Evolutionary conservation across 73 alveolate species (phyloP).

Genomic region (Paraurostyla sp.): DNA sequence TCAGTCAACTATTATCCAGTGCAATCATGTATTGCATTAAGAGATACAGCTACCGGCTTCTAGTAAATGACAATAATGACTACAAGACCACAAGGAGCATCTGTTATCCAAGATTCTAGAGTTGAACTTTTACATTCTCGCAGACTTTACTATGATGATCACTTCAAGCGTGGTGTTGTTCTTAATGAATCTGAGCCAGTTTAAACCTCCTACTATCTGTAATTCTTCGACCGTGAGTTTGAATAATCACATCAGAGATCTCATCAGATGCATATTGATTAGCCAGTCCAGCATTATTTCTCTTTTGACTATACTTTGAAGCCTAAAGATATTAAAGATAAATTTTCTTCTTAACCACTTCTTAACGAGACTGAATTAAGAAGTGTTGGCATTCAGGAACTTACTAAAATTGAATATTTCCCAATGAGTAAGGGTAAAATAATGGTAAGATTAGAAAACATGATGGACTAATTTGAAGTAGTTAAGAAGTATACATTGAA

Average conservation of each 20-base stretch:
- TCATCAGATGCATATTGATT: neutral
- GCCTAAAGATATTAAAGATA: neutral
- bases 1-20: constrained; percentile 77
- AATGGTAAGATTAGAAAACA: neutral
- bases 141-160: constrained; percentile 79
- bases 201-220: neutral
- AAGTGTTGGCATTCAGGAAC: neutral
- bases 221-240: neutral
- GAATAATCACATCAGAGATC: constrained; percentile 23
- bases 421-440: neutral
- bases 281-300: constrained; percentile 30
- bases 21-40: constrained; percentile 73
- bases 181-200: constrained; percentile 79
- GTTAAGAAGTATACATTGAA: neutral
- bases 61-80: constrained; percentile 61
- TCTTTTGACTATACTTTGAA: neutral
- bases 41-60: neutral
- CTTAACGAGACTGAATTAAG: neutral
- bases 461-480: neutral
- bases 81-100: constrained; percentile 93
- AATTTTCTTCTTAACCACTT: constrained; percentile 11
- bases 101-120: constrained; percentile 87
- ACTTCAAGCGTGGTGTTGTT: constrained; percentile 80
- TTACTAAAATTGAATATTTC: neutral
- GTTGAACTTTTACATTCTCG: constrained; percentile 94